Conservation (phyloP, 2,329 filamentous ascomycete genomes). For the Alternaria sp. region DNA sequence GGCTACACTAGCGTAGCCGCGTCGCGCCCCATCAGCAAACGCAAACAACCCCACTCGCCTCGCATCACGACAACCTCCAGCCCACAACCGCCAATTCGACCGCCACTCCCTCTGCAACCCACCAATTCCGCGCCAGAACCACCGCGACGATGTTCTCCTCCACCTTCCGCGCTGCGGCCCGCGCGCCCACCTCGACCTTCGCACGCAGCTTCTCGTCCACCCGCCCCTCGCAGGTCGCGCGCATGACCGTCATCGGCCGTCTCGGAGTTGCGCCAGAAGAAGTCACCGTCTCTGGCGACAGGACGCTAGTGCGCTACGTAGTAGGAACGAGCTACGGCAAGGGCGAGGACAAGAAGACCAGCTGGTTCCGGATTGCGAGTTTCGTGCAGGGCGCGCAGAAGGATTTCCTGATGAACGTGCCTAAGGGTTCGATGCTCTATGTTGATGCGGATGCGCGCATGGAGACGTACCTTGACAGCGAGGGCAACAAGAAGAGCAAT, state of each 20-base stretch:
- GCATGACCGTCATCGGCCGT: slow-evolving; percentile 86
- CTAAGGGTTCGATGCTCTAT: slow-evolving; percentile 82
- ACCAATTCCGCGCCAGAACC: background rate
- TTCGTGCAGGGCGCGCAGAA: slow-evolving; percentile 75
- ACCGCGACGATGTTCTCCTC: slow-evolving; percentile 36
- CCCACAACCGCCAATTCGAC: slow-evolving; percentile 4
- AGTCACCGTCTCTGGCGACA: slow-evolving; percentile 74
- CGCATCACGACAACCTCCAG: slow-evolving; percentile 11
- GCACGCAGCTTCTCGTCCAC: slow-evolving; percentile 80
- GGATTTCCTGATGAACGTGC: slow-evolving; percentile 74
- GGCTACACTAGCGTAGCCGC: slow-evolving; percentile 10
- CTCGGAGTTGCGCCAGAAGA: slow-evolving; percentile 82
- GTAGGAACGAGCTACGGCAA: slow-evolving; percentile 73
- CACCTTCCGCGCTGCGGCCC: slow-evolving; percentile 59
- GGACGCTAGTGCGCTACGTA: slow-evolving; percentile 77
- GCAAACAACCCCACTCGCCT: slow-evolving; percentile 15
- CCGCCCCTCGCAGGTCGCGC: slow-evolving; percentile 68
- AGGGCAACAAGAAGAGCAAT: slow-evolving; percentile 69
- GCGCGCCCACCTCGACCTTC: slow-evolving; percentile 53
- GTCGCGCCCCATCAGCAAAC: slow-evolving; percentile 18
- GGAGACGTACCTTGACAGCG: slow-evolving; percentile 65
- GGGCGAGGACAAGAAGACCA: slow-evolving; percentile 75
- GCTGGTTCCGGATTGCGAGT: slow-evolving; percentile 82
- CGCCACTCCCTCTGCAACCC: background rate
- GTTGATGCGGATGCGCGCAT: slow-evolving; percentile 83